Base-by-base conservation (phyloP, 2,329 filamentous ascomycete species). In the Aspergillus fumigatus region DNA sequence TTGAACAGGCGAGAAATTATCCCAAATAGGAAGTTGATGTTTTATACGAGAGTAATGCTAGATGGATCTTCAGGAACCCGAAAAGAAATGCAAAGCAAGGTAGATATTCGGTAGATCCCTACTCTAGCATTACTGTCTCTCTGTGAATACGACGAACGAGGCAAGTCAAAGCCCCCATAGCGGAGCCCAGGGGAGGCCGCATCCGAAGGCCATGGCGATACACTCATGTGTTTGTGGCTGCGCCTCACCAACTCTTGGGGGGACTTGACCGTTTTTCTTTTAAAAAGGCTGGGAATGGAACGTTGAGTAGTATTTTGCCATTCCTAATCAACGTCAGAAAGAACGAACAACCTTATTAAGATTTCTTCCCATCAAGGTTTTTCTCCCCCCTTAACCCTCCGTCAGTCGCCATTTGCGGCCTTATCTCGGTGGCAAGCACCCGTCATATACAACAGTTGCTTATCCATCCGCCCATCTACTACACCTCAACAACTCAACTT, bases 11-110 rank as follows among this genome's bases (percentile, higher is more conserved):
- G 32, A 38, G 32, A 38, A 17, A 38, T 38, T 38, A 5, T 2
- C 32, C 32, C 32, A 17, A 38, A 38, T 17, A 38, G 32, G 32
- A 38, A 38, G 14, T 38, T 14, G 32, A 38, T 38, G 32, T 38
- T 14, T 14, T 7, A 7, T 38, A 35, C 32, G 32, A 35, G 4
- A 52, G 29, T 25, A 52, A 52, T 32, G 41, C 29, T 26, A 11
- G 17, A 52, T 52, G 19, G 51, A 52, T 52, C 51, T 40, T 47
- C 51, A 52, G 51, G 51, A 52, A 52, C 51, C 9, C 1, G 6
- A 35, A 35, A 35, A 6, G 40, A 43, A 21, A 52, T 7, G 6
- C 32, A 17, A 17, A 17, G 32, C 32, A 38, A 38, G 14, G 14
- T 38, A 38, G 32, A 7, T 17, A 41, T 19, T 10, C 19, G 7